These are phyloP conservation scores for Leishmania mexicana DNA, from an alignment of 208 protist genomes.

Conservation along the genomic window DNA sequence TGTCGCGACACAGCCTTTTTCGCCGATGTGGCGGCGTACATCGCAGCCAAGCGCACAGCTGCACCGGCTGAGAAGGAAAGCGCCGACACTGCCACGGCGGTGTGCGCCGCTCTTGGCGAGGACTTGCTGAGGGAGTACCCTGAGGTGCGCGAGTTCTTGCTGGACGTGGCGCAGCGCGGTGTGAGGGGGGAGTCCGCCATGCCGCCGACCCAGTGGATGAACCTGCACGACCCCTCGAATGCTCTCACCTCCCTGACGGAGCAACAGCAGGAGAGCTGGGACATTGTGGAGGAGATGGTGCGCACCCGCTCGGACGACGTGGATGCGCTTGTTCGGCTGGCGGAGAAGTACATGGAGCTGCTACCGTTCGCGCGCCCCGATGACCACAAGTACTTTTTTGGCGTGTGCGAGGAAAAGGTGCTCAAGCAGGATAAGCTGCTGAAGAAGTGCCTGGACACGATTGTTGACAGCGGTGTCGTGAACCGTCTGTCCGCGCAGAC, in stretches of 20 bases:
- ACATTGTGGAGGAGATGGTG: constrained; percentile 75
- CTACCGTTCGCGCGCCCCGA: constrained; percentile 69
- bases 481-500: constrained; percentile 55
- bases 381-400: constrained; percentile 89
- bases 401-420: constrained; percentile 83
- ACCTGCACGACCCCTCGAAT: constrained; percentile 70
- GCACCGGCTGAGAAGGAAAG: constrained; percentile 33
- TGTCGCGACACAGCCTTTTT: constrained; percentile 51
- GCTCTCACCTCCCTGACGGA: constrained; percentile 55
- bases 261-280: constrained; percentile 61
- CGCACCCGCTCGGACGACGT: constrained; percentile 59
- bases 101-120: constrained; percentile 53
- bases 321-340: constrained; percentile 41
- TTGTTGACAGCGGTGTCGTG: constrained; percentile 52
- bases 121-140: constrained; percentile 51
- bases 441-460: constrained; percentile 60
- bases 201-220: constrained; percentile 73
- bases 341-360: constrained; percentile 58
- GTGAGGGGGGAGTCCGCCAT: constrained; percentile 48
- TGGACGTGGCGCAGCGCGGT: constrained; percentile 40
- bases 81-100: constrained; percentile 47
- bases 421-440: constrained; percentile 86
- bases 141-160: constrained; percentile 48
- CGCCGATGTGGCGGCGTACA: constrained; percentile 52
- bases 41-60: constrained; percentile 35